A percentile compares a stretch with the other conserved stretches of the same genome.
These are phyloP conservation scores for Phytophthora citrophthora DNA, from an alignment of 352 stramenopile species.

Conservation along the genomic window DNA sequence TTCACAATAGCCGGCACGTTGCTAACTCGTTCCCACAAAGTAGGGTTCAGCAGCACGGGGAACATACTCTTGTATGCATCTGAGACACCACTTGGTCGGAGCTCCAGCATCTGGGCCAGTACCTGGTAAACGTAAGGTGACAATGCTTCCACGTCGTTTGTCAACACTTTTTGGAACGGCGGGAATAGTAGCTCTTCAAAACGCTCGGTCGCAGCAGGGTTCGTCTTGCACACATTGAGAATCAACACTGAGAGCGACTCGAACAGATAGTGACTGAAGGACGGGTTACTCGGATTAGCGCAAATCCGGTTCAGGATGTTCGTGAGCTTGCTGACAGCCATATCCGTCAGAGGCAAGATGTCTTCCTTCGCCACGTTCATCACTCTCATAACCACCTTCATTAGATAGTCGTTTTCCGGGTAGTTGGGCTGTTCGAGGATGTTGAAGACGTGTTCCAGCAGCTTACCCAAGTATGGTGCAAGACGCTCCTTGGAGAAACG, in stretches of 20 bases:
- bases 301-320: conserved; percentile 94
- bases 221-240: conserved; percentile 91
- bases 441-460: conserved; percentile 96
- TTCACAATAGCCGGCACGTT: conserved; percentile 98
- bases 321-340: conserved; percentile 96
- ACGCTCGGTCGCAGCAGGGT: conserved; percentile 70
- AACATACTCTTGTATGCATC: conserved; percentile 97
- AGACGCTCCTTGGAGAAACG: conserved; percentile 89
- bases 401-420: conserved; percentile 99
- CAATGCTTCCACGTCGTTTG: conserved; percentile 94
- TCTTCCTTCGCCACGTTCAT: conserved; percentile 94
- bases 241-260: conserved; percentile 98
- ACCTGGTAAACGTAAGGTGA: conserved; percentile 99
- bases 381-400: conserved; percentile 98
- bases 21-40: conserved; percentile 96
- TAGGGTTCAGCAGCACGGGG: conserved; percentile 92
- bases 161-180: conserved; percentile 96
- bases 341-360: conserved; percentile 91
- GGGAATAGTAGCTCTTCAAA: conserved; percentile 98
- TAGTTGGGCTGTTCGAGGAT: conserved; percentile 95
- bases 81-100: conserved; percentile 88
- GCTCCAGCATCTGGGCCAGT: conserved; percentile 97
- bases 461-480: conserved; percentile 89
- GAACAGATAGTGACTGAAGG: conserved; percentile 99
- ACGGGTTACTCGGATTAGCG: conserved; percentile 98